Evolutionary conservation across 1,284 basidiomycete genomes (phyloP).

Genomic region (Boletus smithii): DNA sequence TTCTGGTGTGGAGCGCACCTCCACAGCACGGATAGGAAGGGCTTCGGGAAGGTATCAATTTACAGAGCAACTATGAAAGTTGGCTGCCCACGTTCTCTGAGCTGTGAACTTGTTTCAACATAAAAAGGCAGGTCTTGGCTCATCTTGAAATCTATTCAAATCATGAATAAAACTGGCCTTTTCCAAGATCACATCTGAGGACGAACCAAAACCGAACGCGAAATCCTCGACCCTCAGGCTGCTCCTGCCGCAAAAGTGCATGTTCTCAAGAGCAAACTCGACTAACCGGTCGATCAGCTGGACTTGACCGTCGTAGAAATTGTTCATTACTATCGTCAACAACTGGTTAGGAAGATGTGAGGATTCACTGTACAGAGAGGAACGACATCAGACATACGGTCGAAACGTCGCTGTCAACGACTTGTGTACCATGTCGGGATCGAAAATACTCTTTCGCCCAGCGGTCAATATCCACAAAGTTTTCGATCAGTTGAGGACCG

Average conservation of each 20-base stretch:
- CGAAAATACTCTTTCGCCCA: constrained; percentile 32
- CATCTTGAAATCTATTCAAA: constrained; percentile 27
- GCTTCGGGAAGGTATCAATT: constrained; percentile 14
- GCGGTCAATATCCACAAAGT: constrained; percentile 28
- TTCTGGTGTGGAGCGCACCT: constrained; percentile 3
- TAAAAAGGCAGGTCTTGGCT: constrained; percentile 34
- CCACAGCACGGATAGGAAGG: constrained; percentile 12
- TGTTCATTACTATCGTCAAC: constrained; percentile 31
- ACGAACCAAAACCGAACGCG: constrained; percentile 31
- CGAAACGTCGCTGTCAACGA: constrained; percentile 18
- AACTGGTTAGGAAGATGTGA: constrained; percentile 16
- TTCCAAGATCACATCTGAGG: not conserved
- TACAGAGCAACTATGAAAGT: not conserved
- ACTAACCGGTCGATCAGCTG: constrained; percentile 30
- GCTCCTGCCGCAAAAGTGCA: constrained; percentile 19
- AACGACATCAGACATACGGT: constrained; percentile 15
- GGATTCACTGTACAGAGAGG: not conserved
- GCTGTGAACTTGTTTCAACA: constrained; percentile 24
- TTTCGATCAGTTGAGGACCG: constrained; percentile 33
- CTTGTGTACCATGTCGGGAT: constrained; percentile 13
- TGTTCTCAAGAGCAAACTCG: constrained; percentile 26
- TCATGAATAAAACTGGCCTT: not conserved
- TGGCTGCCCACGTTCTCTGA: constrained; percentile 26
- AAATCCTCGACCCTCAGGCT: constrained; percentile 24
- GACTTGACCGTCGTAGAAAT: constrained; percentile 31